Evolutionary conservation across 2,329 filamentous ascomycete species (phyloP), one percentile per base, ranked within the genome.

Genomic region (Botrytis pseudocinerea): DNA sequence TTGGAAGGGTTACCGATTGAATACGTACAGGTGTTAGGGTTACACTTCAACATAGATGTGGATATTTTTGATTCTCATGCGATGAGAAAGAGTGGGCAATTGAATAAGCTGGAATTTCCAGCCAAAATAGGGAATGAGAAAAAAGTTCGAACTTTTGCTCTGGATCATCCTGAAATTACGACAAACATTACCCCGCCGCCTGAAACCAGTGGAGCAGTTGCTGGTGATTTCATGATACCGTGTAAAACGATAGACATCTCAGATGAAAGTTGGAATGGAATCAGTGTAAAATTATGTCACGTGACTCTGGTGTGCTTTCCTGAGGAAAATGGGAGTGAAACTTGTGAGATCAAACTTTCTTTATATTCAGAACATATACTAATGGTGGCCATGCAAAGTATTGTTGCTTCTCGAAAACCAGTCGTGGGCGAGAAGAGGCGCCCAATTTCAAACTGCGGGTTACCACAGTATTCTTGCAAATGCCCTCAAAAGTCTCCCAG

Each of bases 41-140:
- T 12, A 8, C 61, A 66, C 65, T 71, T 66, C 51, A 35, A 66
- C 57, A 16, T 66, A 2, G 61, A 71, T 59, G 38, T 60, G 28
- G 38, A 65, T 35, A 46, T 66, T 46, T 71, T 66, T 57, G 61
- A 66, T 46, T 71, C 48, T 2, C 61, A 71, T 57, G 61, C 38
- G 5, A 59, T 46, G 61, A 51, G 70, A 57, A 66, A 32, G 54
- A 66, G 38, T 38, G 25, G n/a, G 16, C 70, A 35, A 28, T 71
- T 71, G 51, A 59, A 40, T 32, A 38, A 35, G 16, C 48, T 35
- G 25, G 18, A 44, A 66, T 66, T 66, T 54, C 4, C n/a, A 60
- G 9, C 22, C 16, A 62, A 4, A 42, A 7, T 44, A 42, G 38
- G 38, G 3, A 14, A 48, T 32, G 28, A 22, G 16, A 32, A n/a